Evolutionary conservation across 2,329 filamentous ascomycete species (phyloP), one percentile per base, ranked within the genome.

Genomic region (Anthostomella pinea): DNA sequence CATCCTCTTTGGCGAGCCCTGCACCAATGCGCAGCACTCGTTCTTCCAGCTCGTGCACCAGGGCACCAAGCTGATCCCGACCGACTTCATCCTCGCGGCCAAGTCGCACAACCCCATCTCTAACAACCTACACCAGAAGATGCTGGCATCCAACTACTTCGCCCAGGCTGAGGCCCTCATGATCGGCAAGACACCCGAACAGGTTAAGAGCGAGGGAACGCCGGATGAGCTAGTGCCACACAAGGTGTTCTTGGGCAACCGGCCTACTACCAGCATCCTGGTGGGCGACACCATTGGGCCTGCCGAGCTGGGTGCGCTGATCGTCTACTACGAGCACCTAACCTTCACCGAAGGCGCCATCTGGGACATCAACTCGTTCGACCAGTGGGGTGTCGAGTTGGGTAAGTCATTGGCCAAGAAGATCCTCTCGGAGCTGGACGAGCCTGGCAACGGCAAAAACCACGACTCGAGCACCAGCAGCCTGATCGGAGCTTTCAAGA

Each of bases 21-120:
- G 89, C 68, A 98, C 93, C 65, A 98, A 98, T 64, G 93, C 93
- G 28, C 93, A 98, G 74, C 93, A 98, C 79, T 97, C 93, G 44
- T 98, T 98, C 83, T 98, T 95, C 84, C 93, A 98, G 78, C 84
- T 98, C 30, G 82, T 98, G 41, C 93, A 98, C 77, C 93, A 98
- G 69, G 93, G 93, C 58, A 98, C 93, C 56, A 97, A 97, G 80
- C 83, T 98, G 59, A 97, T 98, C 62, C 93, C 93, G 11, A 85
- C 91, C 53, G 93, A 98, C 70, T 98, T 98, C 74, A 94, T 98
- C 70, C 74, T 98, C 55, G 93, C 93, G 24, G 90, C 88, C 49
- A 80, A 96, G 73, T 94, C 88, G 38, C 93, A 98, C 79, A 98
- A 98, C 79, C 90, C 91, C 36, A 83, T 95, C 48, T 81, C 88